A percentile compares a stretch with the other conserved stretches of the same genome.
These are phyloP conservation scores for Hyaloscypha bicolor DNA, from an alignment of 495 filamentous ascomycete species.

Conservation along the genomic window DNA sequence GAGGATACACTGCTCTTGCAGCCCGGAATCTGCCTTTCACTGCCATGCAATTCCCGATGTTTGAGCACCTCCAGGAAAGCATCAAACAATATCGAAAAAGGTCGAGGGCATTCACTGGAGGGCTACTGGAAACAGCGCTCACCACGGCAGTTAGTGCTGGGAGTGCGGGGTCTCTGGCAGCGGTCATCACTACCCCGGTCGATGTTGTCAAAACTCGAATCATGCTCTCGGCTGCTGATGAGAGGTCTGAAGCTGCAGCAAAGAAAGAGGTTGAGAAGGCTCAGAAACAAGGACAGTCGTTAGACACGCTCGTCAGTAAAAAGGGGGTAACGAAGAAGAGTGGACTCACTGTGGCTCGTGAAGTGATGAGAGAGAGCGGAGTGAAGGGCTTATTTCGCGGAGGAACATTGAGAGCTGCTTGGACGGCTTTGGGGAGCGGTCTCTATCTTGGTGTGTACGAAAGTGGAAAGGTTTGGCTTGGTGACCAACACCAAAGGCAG, in stretches of 20 bases:
- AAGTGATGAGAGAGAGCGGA: slow-evolving; percentile 65
- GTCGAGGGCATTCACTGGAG: slow-evolving; percentile 20
- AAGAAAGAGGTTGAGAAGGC: slow-evolving; percentile 31
- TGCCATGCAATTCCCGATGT: slow-evolving; percentile 85
- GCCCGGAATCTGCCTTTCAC: slow-evolving; percentile 85
- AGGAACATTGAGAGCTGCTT: slow-evolving; percentile 70
- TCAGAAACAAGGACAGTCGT: slow-evolving; percentile 25
- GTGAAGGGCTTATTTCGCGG: slow-evolving; percentile 75
- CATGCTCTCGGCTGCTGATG: slow-evolving; percentile 57
- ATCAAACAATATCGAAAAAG: slow-evolving; percentile 40
- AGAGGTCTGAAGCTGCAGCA: slow-evolving; percentile 28
- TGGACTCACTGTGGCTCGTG: slow-evolving; percentile 58
- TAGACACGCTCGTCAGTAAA: slow-evolving; percentile 32
- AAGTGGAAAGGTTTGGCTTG: slow-evolving; percentile 71
- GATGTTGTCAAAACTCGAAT: slow-evolving; percentile 86
- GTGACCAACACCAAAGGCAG: background rate
- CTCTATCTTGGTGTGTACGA: slow-evolving; percentile 89
- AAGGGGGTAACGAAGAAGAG: slow-evolving; percentile 38
- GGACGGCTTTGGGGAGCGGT: slow-evolving; percentile 80
- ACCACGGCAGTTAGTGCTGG: slow-evolving; percentile 73
- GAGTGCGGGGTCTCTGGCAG: slow-evolving; percentile 67
- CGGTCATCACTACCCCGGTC: slow-evolving; percentile 75
- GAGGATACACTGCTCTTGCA: slow-evolving; percentile 78
- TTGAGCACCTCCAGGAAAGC: slow-evolving; percentile 62
- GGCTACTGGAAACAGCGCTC: slow-evolving; percentile 60